Evolutionary conservation across 169 alveolate species (phyloP).

Genomic region (Plasmodium berghei): DNA sequence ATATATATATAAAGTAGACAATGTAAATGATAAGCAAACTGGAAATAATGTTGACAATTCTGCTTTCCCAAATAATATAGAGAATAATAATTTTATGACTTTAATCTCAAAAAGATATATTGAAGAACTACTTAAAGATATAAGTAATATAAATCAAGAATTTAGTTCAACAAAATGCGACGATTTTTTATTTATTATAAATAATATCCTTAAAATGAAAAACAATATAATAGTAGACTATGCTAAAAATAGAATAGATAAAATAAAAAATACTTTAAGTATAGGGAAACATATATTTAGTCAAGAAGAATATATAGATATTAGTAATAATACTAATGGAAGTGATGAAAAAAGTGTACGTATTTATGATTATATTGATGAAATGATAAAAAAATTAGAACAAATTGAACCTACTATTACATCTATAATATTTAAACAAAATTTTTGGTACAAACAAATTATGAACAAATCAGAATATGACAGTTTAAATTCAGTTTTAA

Average conservation of each 20-base stretch:
- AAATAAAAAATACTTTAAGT: slow-evolving; percentile 33
- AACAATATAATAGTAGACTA: slow-evolving; percentile 12
- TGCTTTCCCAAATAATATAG: background rate
- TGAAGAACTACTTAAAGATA: slow-evolving; percentile 63
- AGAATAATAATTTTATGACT: slow-evolving; percentile 12
- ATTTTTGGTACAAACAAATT: slow-evolving; percentile 56
- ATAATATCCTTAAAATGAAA: slow-evolving; percentile 55
- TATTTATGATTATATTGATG: slow-evolving; percentile 41
- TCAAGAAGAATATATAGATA: slow-evolving; percentile 19
- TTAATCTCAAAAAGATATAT: slow-evolving; percentile 48
- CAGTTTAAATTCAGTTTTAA: slow-evolving; percentile 63
- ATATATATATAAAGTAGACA: slow-evolving; percentile 1
- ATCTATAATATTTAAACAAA: slow-evolving; percentile 50
- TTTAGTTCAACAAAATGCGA: slow-evolving; percentile 37
- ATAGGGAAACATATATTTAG: slow-evolving; percentile 49
- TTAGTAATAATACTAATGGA: background rate
- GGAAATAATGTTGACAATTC: background rate
- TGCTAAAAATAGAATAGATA: slow-evolving; percentile 52
- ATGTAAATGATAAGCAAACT: background rate
- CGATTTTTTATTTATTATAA: slow-evolving; percentile 59
- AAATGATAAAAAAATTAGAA: slow-evolving; percentile 50
- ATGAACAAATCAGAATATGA: slow-evolving; percentile 75
- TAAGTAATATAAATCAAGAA: slow-evolving; percentile 21
- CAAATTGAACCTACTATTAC: slow-evolving; percentile 40
- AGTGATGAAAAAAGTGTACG: background rate